Evolutionary conservation across 352 stramenopile species (phyloP).

Genomic region (Phytophthora fragariaefolia): DNA sequence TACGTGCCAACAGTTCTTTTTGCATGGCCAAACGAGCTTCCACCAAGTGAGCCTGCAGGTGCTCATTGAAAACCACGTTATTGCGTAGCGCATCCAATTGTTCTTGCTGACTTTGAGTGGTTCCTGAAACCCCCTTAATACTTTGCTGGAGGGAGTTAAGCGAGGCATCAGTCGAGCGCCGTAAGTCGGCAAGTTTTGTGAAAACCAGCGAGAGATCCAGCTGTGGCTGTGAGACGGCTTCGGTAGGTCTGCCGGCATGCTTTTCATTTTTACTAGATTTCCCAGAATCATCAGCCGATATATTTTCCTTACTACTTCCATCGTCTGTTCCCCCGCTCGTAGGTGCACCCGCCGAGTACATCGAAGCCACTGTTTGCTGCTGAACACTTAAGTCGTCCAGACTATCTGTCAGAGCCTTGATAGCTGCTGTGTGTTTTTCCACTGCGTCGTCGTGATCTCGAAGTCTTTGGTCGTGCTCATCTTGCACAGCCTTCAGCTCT

Average conservation of each 20-base stretch:
- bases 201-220: constrained; percentile 85
- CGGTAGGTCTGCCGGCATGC: constrained; percentile 4
- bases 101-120: constrained; percentile 51
- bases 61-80: constrained; percentile 58
- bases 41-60: constrained; percentile 62
- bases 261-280: constrained; percentile 22
- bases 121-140: constrained; percentile 47
- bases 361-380: constrained; percentile 46
- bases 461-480: constrained; percentile 45
- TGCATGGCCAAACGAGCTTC: constrained; percentile 64
- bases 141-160: constrained; percentile 61
- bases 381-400: constrained; percentile 67
- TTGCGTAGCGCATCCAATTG: constrained; percentile 66
- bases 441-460: constrained; percentile 48
- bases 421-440: constrained; percentile 56
- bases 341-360: constrained; percentile 29
- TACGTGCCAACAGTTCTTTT: constrained; percentile 72
- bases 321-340: not conserved
- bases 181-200: constrained; percentile 77
- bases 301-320: constrained; percentile 15
- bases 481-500: constrained; percentile 52
- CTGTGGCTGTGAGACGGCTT: constrained; percentile 32
- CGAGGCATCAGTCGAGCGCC: constrained; percentile 63
- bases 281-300: constrained; percentile 7
- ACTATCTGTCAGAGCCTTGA: constrained; percentile 52